phyloP scores from a whole-genome alignment of 2,329 filamentous ascomycete genomes.

The Exophiala lecanii-corni region DNA sequence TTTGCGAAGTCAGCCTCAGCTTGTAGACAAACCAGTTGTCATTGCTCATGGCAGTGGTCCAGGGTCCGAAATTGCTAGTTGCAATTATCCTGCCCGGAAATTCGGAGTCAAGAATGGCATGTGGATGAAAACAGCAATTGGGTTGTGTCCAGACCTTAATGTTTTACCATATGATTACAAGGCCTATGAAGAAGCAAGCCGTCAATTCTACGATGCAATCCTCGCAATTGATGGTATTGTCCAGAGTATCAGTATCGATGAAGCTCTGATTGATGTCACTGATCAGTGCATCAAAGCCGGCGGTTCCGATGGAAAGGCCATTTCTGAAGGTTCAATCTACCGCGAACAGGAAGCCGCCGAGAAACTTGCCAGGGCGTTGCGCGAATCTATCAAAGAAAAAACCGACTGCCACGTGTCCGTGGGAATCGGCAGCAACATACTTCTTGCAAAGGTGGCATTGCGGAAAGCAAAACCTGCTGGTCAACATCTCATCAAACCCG shows the following conservation, averaged over 20 bases:
- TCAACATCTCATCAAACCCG: constrained; percentile 80
- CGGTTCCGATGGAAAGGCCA: constrained; percentile 60
- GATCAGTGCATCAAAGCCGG: constrained; percentile 60
- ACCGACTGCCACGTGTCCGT: constrained; percentile 88
- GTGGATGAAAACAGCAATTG: constrained; percentile 94
- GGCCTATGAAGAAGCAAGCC: constrained; percentile 87
- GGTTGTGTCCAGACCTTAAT: constrained; percentile 78
- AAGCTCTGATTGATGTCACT: constrained; percentile 83
- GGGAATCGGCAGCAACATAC: constrained; percentile 84
- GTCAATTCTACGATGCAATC: constrained; percentile 80
- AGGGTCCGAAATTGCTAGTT: constrained; percentile 93
- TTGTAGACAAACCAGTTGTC: constrained; percentile 72
- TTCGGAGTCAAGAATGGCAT: constrained; percentile 95
- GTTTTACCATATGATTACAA: constrained; percentile 94
- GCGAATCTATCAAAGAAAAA: constrained; percentile 64
- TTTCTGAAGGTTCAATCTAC: constrained; percentile 65
- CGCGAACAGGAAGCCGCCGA: constrained; percentile 76
- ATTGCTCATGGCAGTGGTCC: constrained; percentile 82
- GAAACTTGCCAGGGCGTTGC: constrained; percentile 62
- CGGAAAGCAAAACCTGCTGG: constrained; percentile 92
- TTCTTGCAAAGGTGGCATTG: constrained; percentile 86
- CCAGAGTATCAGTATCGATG: constrained; percentile 95
- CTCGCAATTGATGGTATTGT: constrained; percentile 74
- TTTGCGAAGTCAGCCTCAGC: constrained; percentile 69
- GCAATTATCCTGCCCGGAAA: constrained; percentile 84